These are phyloP conservation scores for Mycena sanguinolenta DNA, from an alignment of 768 basidiomycete genomes.

Conservation along the genomic window DNA sequence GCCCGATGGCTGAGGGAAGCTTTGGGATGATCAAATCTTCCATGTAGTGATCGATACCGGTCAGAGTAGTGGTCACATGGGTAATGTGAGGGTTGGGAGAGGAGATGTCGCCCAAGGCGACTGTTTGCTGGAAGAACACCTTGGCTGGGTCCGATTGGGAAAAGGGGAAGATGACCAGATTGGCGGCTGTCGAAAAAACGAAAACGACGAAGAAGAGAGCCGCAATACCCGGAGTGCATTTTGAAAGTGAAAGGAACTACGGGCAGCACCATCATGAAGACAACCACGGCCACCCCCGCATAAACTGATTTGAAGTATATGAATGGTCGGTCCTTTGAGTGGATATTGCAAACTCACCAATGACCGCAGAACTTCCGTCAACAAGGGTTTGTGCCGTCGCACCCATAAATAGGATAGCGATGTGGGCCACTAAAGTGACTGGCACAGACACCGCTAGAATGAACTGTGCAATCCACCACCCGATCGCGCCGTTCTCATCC, in stretches of 20 bases:
- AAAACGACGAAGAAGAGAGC: constrained; percentile 54
- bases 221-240: constrained; percentile 49
- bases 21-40: constrained; percentile 57
- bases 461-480: constrained; percentile 73
- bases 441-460: constrained; percentile 67
- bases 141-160: constrained; percentile 72
- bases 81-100: constrained; percentile 41
- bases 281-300: constrained; percentile 56
- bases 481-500: constrained; percentile 45
- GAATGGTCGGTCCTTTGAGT: background rate
- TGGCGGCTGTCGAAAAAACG: constrained; percentile 57
- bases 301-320: constrained; percentile 60
- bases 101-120: constrained; percentile 56
- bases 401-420: constrained; percentile 60
- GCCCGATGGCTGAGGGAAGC: constrained; percentile 64
- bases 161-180: constrained; percentile 72
- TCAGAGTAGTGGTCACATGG: constrained; percentile 59
- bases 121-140: constrained; percentile 76
- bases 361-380: constrained; percentile 68
- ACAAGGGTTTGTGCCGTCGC: constrained; percentile 69
- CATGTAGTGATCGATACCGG: constrained; percentile 60
- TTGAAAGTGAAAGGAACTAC: constrained; percentile 75
- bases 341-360: constrained; percentile 54
- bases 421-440: constrained; percentile 65
- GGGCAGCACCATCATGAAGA: constrained; percentile 68